phyloP scores from a whole-genome alignment of 73 alveolate species.

The Urostyla sp. region DNA sequence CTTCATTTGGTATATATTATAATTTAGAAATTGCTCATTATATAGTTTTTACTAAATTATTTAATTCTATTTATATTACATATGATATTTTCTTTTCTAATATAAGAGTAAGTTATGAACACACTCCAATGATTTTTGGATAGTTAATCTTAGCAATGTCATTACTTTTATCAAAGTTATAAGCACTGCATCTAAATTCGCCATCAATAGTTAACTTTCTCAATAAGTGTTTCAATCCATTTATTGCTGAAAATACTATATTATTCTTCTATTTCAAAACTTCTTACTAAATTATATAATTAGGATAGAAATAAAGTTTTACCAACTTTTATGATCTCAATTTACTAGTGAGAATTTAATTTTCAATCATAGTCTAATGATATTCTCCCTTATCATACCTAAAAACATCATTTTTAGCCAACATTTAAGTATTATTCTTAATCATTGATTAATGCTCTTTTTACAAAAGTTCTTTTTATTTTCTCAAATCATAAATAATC shows the following conservation, averaged over 20 bases:
- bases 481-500: slow-evolving; percentile 38
- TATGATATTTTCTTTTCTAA: slow-evolving; percentile 22
- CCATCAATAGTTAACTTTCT: slow-evolving; percentile 22
- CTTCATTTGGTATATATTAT: neutral
- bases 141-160: slow-evolving; percentile 24
- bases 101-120: slow-evolving; percentile 17
- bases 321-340: slow-evolving; percentile 9
- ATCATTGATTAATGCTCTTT: slow-evolving; percentile 12
- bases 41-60: slow-evolving; percentile 32
- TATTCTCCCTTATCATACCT: slow-evolving; percentile 56
- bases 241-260: neutral
- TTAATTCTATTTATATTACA: neutral
- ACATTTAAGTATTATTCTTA: neutral
- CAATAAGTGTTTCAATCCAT: slow-evolving; percentile 43
- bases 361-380: slow-evolving; percentile 32
- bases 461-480: slow-evolving; percentile 22
- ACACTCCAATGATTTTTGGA: slow-evolving; percentile 11
- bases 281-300: neutral
- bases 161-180: neutral
- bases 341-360: neutral
- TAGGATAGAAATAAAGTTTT: neutral
- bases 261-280: neutral
- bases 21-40: slow-evolving; percentile 31
- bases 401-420: neutral
- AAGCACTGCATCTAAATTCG: slow-evolving; percentile 10